Conservation (phyloP, 2,329 filamentous ascomycete species). For the Phaeosphaeriaceae sp. region DNA sequence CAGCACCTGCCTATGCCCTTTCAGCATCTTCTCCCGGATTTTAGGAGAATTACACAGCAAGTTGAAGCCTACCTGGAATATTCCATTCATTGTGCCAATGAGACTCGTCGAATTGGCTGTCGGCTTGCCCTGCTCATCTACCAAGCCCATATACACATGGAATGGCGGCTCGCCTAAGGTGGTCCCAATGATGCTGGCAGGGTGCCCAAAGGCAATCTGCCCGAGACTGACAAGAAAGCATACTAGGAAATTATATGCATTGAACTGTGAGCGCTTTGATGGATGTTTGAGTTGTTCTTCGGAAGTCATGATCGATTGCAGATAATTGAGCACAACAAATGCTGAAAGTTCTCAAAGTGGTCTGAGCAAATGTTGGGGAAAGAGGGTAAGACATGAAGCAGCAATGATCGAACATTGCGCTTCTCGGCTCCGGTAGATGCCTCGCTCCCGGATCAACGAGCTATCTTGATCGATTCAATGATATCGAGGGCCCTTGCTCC, state of each 20-base stretch:
- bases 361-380: too few relatives aligned
- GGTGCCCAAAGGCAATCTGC: conserved; percentile 30
- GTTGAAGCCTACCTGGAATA: conserved; percentile 25
- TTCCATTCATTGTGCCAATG: conserved; percentile 28
- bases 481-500: neutral
- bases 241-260: conserved; percentile 27
- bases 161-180: conserved; percentile 30
- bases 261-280: conserved; percentile 21
- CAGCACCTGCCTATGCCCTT: conserved; percentile 19
- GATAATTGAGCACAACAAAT: too few relatives aligned
- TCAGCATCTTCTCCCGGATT: neutral
- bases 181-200: conserved; percentile 25
- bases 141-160: conserved; percentile 23
- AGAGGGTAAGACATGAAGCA: too few relatives aligned
- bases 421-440: neutral
- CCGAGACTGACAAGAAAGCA: conserved; percentile 26
- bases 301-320: neutral
- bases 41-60: neutral
- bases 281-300: conserved; percentile 2
- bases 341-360: too few relatives aligned
- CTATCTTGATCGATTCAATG: neutral
- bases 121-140: conserved; percentile 18
- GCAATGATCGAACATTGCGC: too few relatives aligned
- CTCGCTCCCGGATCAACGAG: neutral
- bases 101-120: conserved; percentile 18